phyloP scores from a whole-genome alignment of 2,329 filamentous ascomycete genomes.

The Diaporthe caulivora region DNA sequence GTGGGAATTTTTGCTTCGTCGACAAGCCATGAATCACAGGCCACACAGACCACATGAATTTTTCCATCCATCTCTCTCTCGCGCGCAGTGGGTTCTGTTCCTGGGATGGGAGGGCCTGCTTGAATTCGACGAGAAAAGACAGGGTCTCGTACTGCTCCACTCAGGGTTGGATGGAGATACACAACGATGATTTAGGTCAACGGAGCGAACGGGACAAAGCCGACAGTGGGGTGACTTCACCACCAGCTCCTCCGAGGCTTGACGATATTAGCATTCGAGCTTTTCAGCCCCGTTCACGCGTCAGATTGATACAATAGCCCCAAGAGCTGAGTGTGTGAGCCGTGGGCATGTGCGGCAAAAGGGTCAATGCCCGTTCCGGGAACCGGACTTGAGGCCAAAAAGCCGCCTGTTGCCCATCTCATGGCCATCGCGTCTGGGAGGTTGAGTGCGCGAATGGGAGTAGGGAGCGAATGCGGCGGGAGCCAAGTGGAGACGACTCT shows the following conservation, averaged over 20 bases:
- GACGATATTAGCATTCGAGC: not conserved
- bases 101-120: not conserved
- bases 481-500: slow-evolving; percentile 25
- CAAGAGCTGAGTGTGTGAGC: not conserved
- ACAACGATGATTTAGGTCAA: slow-evolving; percentile 6
- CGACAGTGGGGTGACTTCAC: slow-evolving; percentile 28
- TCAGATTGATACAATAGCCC: not conserved
- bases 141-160: slow-evolving; percentile 24
- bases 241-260: not conserved
- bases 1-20: slow-evolving; percentile 17
- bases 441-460: slow-evolving; percentile 9
- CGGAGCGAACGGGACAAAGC: slow-evolving; percentile 25
- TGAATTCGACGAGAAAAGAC: not conserved
- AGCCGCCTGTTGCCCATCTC: not conserved
- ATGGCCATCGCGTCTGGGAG: not conserved
- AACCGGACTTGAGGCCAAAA: not conserved
- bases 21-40: slow-evolving; percentile 9
- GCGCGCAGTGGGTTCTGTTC: slow-evolving; percentile 6
- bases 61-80: not conserved
- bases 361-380: not conserved
- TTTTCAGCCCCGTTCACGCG: not conserved
- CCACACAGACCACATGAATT: not conserved
- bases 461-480: slow-evolving; percentile 15
- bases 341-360: not conserved
- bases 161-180: slow-evolving; percentile 10